Conservation (phyloP, 176 grass and related monocot genomes). For the Panicum miliaceum region DNA sequence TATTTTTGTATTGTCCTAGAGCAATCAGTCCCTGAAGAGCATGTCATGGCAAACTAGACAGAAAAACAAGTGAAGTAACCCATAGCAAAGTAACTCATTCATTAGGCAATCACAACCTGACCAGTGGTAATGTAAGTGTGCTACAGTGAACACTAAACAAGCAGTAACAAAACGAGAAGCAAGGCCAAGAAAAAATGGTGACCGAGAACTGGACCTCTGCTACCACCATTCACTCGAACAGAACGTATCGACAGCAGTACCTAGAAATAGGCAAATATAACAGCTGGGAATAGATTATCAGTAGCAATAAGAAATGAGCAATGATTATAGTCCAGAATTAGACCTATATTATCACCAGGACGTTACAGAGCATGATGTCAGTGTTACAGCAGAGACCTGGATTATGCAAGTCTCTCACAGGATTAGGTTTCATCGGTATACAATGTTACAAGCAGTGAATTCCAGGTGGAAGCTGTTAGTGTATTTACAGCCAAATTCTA, state of each 20-base stretch:
- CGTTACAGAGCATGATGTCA: background rate
- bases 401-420: conserved; percentile 36
- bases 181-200: background rate
- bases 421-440: conserved; percentile 45
- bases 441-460: conserved; percentile 49
- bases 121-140: too few relatives aligned
- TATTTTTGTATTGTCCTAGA: too few relatives aligned
- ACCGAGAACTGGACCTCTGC: background rate
- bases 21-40: too few relatives aligned
- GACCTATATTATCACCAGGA: conserved; percentile 33
- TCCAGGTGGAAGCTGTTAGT: conserved; percentile 2
- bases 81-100: too few relatives aligned
- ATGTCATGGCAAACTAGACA: too few relatives aligned
- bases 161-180: too few relatives aligned
- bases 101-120: too few relatives aligned
- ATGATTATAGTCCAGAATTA: conserved; percentile 9
- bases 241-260: background rate
- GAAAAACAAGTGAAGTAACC: too few relatives aligned
- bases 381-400: conserved; percentile 24
- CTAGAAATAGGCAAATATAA: background rate
- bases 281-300: background rate
- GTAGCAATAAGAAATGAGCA: background rate
- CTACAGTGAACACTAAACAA: too few relatives aligned
- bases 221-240: background rate
- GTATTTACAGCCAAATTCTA: conserved; percentile 35